A percentile compares a stretch with the other conserved stretches of the same genome.
Evolutionary conservation across 768 basidiomycete genomes (phyloP).

Genomic region (Russula sp.): DNA sequence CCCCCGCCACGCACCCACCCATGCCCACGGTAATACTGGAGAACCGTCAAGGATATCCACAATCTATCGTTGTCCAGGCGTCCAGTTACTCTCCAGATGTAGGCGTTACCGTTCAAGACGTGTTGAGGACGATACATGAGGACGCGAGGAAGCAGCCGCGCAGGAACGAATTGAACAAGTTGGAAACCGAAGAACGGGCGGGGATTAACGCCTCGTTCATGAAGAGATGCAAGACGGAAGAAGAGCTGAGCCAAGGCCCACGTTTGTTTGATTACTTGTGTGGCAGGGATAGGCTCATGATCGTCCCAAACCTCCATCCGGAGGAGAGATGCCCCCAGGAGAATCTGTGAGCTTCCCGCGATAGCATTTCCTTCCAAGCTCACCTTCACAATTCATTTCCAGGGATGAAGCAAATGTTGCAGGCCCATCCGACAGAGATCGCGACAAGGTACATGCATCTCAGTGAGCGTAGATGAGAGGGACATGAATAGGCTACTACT

Average conservation of each 20-base stretch:
- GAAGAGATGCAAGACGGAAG: constrained; percentile 1
- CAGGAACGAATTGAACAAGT: not conserved
- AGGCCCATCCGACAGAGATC: not conserved
- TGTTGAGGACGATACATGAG: not conserved
- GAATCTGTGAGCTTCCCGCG: not conserved
- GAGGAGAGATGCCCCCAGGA: not conserved
- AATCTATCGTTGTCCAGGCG: not conserved
- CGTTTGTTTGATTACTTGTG: constrained; percentile 1
- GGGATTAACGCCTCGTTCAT: not conserved
- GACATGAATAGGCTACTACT: too few species aligned
- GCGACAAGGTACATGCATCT: too few species aligned
- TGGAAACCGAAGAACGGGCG: not conserved
- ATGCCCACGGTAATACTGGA: not conserved
- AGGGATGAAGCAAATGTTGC: not conserved
- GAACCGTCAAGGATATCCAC: constrained; percentile 12
- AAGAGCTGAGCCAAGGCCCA: not conserved
- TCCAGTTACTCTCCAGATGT: not conserved
- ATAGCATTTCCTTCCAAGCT: not conserved
- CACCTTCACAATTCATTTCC: not conserved
- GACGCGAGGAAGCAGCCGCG: not conserved
- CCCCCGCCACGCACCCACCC: constrained; percentile 1
- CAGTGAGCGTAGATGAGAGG: not conserved
- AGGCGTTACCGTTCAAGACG: constrained; percentile 6
- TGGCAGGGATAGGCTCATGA: constrained; percentile 9
- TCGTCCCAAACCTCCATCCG: not conserved